Conservation (phyloP, 257 asterid genomes). For the Cynanchum wilfordii region DNA sequence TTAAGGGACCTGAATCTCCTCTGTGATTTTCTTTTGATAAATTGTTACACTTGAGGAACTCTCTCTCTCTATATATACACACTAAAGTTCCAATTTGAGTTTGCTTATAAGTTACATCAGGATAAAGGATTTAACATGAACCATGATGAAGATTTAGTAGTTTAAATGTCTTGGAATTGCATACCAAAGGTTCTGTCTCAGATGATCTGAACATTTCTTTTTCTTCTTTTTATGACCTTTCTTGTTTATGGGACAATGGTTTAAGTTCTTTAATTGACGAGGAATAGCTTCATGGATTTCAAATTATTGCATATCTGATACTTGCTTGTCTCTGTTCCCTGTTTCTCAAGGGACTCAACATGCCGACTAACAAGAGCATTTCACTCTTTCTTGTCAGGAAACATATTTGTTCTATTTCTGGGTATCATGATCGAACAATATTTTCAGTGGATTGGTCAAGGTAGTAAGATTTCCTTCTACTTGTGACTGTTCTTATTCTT, state of each 20-base stretch:
- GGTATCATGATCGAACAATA: slow-evolving; percentile 88
- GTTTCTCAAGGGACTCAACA: background rate
- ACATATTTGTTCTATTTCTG: slow-evolving; percentile 73
- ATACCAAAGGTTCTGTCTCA: background rate
- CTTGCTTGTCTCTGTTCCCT: slow-evolving; percentile 4
- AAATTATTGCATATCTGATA: background rate
- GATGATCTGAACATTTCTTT: background rate
- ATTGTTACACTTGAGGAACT: background rate
- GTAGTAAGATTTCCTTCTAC: slow-evolving; percentile 27
- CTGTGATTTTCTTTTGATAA: background rate
- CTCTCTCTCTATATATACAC: background rate
- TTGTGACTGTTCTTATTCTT: slow-evolving; percentile 10
- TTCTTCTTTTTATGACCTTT: background rate
- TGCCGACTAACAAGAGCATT: background rate
- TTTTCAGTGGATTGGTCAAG: slow-evolving; percentile 93
- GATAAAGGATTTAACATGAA: background rate
- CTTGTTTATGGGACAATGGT: background rate
- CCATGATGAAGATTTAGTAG: background rate
- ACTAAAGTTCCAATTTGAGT: background rate
- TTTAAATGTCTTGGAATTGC: slow-evolving; percentile 2
- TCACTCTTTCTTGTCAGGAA: slow-evolving; percentile 51
- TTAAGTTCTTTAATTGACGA: background rate
- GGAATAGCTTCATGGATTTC: background rate
- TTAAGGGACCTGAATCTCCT: too few species aligned
- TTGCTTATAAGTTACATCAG: background rate